Evolutionary conservation across 2,329 filamentous ascomycete genomes (phyloP).

Genomic region (Ophiostoma populinum): DNA sequence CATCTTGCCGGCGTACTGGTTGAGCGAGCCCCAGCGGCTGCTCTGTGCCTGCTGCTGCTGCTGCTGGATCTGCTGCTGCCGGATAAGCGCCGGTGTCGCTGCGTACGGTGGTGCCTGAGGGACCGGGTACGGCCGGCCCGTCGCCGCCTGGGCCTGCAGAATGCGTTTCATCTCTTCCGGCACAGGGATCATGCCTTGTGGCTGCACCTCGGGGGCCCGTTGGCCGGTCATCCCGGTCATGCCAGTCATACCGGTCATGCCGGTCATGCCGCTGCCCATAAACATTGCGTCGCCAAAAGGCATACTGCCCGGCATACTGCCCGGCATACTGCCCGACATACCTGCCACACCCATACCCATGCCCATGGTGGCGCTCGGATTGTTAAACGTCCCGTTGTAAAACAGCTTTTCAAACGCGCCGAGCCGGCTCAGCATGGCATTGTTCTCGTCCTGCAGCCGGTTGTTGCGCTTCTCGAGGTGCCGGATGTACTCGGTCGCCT

Average conservation of each 20-base stretch:
- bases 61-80: slow-evolving; percentile 40
- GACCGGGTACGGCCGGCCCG: slow-evolving; percentile 33
- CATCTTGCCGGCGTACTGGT: slow-evolving; percentile 52
- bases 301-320: slow-evolving; percentile 15
- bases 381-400: slow-evolving; percentile 54
- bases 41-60: slow-evolving; percentile 30
- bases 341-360: not conserved
- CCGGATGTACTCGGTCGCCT: slow-evolving; percentile 89
- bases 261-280: slow-evolving; percentile 5
- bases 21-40: slow-evolving; percentile 34
- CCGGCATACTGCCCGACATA: no score
- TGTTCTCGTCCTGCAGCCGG: slow-evolving; percentile 66
- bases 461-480: slow-evolving; percentile 86
- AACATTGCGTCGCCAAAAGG: slow-evolving; percentile 21
- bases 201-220: slow-evolving; percentile 20
- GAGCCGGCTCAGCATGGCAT: slow-evolving; percentile 58
- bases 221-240: no score
- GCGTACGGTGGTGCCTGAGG: slow-evolving; percentile 22
- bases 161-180: slow-evolving; percentile 49
- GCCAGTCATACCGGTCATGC: no score
- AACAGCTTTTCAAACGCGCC: slow-evolving; percentile 65
- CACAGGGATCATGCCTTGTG: slow-evolving; percentile 46
- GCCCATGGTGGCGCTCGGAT: slow-evolving; percentile 19
- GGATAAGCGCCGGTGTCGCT: slow-evolving; percentile 26
- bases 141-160: slow-evolving; percentile 36